phyloP scores from a whole-genome alignment of 768 basidiomycete species.

The Tylopilus vinaceipallidus region DNA sequence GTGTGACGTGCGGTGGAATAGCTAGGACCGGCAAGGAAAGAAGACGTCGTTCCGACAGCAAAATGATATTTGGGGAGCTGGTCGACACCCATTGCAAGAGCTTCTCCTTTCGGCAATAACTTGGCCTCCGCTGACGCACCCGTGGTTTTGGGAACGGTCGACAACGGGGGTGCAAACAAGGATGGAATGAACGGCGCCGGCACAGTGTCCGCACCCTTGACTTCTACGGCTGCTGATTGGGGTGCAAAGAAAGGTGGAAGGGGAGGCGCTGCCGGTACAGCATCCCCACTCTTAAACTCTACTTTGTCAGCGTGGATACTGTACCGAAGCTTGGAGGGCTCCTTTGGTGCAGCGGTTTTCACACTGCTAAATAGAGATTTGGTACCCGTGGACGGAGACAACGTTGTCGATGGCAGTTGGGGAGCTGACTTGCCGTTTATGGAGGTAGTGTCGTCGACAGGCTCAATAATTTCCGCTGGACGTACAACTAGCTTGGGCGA shows the following conservation, averaged over 20 bases:
- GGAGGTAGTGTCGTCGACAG: constrained; percentile 24
- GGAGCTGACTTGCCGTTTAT: constrained; percentile 15
- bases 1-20: constrained; percentile 27
- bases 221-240: constrained; percentile 21
- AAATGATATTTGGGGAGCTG: constrained; percentile 39
- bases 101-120: constrained; percentile 30
- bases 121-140: constrained; percentile 17
- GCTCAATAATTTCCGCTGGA: constrained; percentile 43
- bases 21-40: constrained; percentile 21
- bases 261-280: not conserved
- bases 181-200: constrained; percentile 11
- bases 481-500: constrained; percentile 17
- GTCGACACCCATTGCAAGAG: constrained; percentile 25
- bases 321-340: constrained; percentile 75
- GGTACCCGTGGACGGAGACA: constrained; percentile 23
- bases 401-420: not conserved
- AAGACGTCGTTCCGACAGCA: constrained; percentile 8
- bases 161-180: constrained; percentile 31
- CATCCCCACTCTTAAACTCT: constrained; percentile 25
- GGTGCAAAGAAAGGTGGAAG: constrained; percentile 28
- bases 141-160: not conserved
- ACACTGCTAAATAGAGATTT: constrained; percentile 23
- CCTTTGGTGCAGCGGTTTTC: constrained; percentile 63
- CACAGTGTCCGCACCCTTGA: constrained; percentile 14
- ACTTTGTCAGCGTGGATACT: constrained; percentile 62